phyloP scores from a whole-genome alignment of 805 yeast species.

The Wickerhamomyces bovis region DNA sequence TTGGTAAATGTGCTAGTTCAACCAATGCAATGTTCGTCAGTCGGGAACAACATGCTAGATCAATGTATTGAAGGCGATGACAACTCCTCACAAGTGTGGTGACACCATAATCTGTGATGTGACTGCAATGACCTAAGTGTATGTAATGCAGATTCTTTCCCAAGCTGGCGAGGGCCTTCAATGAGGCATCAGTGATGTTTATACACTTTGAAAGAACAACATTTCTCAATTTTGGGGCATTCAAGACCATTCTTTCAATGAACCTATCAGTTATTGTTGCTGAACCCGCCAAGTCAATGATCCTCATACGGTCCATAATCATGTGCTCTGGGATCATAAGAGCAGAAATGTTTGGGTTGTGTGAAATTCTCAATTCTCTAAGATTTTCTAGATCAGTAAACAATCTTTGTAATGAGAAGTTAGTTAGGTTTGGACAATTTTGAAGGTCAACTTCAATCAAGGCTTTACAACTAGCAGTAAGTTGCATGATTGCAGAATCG shows the following conservation, averaged over 20 bases:
- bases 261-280: slow-evolving; percentile 72
- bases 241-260: slow-evolving; percentile 60
- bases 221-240: slow-evolving; percentile 83
- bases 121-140: slow-evolving; percentile 90
- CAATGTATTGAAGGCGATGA: slow-evolving; percentile 84
- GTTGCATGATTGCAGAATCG: slow-evolving; percentile 52
- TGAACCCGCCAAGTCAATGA: slow-evolving; percentile 83
- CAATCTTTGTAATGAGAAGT: slow-evolving; percentile 49
- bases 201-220: slow-evolving; percentile 87
- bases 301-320: slow-evolving; percentile 61
- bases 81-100: slow-evolving; percentile 67
- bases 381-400: slow-evolving; percentile 62
- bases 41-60: slow-evolving; percentile 89
- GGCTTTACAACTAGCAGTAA: slow-evolving; percentile 68
- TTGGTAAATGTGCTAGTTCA: slow-evolving; percentile 70
- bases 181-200: slow-evolving; percentile 75
- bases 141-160: slow-evolving; percentile 81
- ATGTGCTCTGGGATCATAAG: slow-evolving; percentile 46
- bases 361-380: slow-evolving; percentile 79
- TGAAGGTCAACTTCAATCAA: slow-evolving; percentile 89
- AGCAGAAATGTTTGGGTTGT: slow-evolving; percentile 65
- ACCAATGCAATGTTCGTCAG: slow-evolving; percentile 77
- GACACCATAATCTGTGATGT: slow-evolving; percentile 87
- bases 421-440: slow-evolving; percentile 68
- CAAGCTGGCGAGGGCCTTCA: slow-evolving; percentile 62